phyloP scores from a whole-genome alignment of 495 filamentous ascomycete species.

The Aspergillus affinis region DNA sequence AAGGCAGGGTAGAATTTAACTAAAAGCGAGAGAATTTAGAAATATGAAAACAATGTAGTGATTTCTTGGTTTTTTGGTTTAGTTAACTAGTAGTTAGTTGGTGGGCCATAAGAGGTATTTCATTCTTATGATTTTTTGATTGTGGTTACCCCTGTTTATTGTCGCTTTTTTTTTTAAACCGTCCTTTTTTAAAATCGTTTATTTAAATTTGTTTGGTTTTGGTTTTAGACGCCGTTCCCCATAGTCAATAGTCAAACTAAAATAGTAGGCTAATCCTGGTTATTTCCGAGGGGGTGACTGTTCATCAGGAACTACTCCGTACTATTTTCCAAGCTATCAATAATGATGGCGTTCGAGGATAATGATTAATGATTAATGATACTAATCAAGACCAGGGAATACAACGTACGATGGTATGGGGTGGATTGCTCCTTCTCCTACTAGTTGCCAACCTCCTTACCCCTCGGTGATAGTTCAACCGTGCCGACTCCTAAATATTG shows the following conservation, averaged over 20 bases:
- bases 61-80: neutral
- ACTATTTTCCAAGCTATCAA: neutral
- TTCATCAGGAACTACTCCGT: neutral
- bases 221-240: too few relatives aligned
- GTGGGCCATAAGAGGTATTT: too few relatives aligned
- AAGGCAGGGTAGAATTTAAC: slow-evolving; percentile 1
- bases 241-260: neutral
- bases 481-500: neutral
- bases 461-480: neutral
- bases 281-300: neutral
- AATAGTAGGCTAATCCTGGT: neutral
- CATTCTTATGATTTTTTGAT: neutral
- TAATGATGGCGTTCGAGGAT: neutral
- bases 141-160: too few relatives aligned
- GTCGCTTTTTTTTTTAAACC: too few relatives aligned
- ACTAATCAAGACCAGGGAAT: neutral
- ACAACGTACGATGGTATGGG: too few relatives aligned
- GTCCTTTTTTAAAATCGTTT: neutral
- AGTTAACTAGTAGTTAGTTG: too few relatives aligned
- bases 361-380: neutral
- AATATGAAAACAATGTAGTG: too few relatives aligned
- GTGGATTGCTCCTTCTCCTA: neutral
- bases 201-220: neutral
- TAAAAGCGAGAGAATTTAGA: slow-evolving; percentile 2
- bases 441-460: neutral